phyloP scores from a whole-genome alignment of 179 eudicot species.

The Beta lomatogona region DNA sequence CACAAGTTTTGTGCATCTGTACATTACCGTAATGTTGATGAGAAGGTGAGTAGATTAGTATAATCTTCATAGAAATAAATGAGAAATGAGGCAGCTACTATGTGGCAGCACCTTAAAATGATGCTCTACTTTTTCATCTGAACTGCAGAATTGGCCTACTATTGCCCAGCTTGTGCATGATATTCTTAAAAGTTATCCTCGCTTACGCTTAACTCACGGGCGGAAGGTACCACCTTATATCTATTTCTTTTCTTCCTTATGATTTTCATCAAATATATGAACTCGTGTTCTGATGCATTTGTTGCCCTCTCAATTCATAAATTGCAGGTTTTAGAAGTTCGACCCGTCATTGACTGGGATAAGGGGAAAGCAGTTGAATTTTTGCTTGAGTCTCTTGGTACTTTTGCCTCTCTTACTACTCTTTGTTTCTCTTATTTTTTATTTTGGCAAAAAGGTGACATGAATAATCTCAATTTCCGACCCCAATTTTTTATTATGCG shows the following conservation, averaged over 20 bases:
- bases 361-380: constrained; percentile 91
- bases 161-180: constrained; percentile 76
- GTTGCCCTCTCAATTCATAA: background rate
- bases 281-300: background rate
- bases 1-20: constrained; percentile 84
- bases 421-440: background rate
- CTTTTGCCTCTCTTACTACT: background rate
- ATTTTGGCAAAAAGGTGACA: background rate
- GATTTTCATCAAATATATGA: background rate
- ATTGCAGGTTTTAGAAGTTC: constrained; percentile 85
- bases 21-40: constrained; percentile 89
- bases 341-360: constrained; percentile 81
- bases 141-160: constrained; percentile 63
- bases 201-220: constrained; percentile 73
- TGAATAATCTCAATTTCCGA: no score
- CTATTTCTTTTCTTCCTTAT: background rate
- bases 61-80: background rate
- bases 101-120: background rate
- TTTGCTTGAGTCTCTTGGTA: constrained; percentile 77
- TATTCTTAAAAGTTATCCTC: constrained; percentile 61
- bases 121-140: background rate
- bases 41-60: constrained; percentile 46
- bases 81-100: background rate
- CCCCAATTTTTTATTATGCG: no score
- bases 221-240: constrained; percentile 56